These are phyloP conservation scores for Choanephora cucurbitarum DNA, from an alignment of 371 early-diverging fungal genomes.

Conservation along the genomic window DNA sequence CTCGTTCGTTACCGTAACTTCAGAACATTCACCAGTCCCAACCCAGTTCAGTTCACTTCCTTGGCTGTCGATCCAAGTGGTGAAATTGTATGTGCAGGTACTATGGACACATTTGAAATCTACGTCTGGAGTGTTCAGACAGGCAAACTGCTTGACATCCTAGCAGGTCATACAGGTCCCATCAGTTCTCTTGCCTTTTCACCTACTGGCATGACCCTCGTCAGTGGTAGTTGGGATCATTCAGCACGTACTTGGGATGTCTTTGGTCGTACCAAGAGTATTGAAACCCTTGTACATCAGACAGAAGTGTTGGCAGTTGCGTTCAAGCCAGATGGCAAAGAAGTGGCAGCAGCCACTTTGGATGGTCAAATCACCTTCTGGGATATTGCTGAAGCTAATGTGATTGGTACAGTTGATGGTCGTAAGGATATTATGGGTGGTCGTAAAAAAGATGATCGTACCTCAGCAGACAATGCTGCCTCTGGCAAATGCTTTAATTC, in stretches of 20 bases:
- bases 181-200: constrained; percentile 86
- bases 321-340: constrained; percentile 89
- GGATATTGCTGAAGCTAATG: constrained; percentile 75
- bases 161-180: constrained; percentile 94
- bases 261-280: constrained; percentile 81
- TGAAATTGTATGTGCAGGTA: constrained; percentile 95
- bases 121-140: constrained; percentile 98
- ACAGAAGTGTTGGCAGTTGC: constrained; percentile 90
- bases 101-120: constrained; percentile 94
- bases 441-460: constrained; percentile 72
- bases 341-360: constrained; percentile 85
- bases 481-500: constrained; percentile 91
- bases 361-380: constrained; percentile 95
- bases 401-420: constrained; percentile 83
- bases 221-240: constrained; percentile 94
- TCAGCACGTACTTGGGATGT: constrained; percentile 94
- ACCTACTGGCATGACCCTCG: constrained; percentile 72
- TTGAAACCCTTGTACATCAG: constrained; percentile 80
- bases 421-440: constrained; percentile 93
- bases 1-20: constrained; percentile 97
- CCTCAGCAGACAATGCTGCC: constrained; percentile 81
- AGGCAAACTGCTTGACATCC: constrained; percentile 92
- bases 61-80: constrained; percentile 96
- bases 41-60: constrained; percentile 93
- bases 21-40: constrained; percentile 94